Evolutionary conservation across 192 early-diverging fungal genomes (phyloP), one percentile per base, ranked within the genome.

Genomic region (Chytriomyces confervae): DNA sequence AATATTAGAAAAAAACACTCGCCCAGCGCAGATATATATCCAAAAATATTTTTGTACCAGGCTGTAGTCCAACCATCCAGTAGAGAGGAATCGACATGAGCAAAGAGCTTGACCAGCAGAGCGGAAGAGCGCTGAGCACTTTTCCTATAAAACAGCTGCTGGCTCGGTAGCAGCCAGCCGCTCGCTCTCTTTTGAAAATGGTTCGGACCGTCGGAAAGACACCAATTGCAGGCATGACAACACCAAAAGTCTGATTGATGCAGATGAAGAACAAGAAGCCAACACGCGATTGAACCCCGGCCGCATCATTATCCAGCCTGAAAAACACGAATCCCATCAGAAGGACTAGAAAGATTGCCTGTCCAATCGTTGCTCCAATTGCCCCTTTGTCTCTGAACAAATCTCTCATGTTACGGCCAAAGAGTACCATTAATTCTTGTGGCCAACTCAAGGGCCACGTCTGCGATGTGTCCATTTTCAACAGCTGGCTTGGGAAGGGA

Each of bases 71-170:
- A 20, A 79, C 72, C 78, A 79, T 75, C 63, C 64, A 79, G 46
- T 87, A 87, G 13, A 85, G 68, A 8, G 79, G 77, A 7, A 80
- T 62, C 18, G 77, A 72, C 43, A 81, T 48, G n/a, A 84, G 20
- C 10, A 81, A 53, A 3, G 78, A 78, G 47, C 43, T 70, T 10
- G 79, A 11, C 46, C 71, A 50, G 11, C 71, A 27, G 62, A 86
- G 72, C 66, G 83, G 85, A 79, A 85, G 61, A 47, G 82, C 83
- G 11, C 87, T 86, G 16, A 91, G 78, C 66, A 89, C 75, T 79
- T 92, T 92, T 48, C 91, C 89, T 36, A 91, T 50, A 68, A 85
- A 92, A 65, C 85, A 91, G 23, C 90, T 83, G 2, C 86, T 84
- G 50, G 89, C 76, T 20, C 92, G 84, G 87, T 91, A 94, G 29